Evolutionary conservation across 2,329 filamentous ascomycete genomes (phyloP).

Genomic region (Ustilaginoidea virens): DNA sequence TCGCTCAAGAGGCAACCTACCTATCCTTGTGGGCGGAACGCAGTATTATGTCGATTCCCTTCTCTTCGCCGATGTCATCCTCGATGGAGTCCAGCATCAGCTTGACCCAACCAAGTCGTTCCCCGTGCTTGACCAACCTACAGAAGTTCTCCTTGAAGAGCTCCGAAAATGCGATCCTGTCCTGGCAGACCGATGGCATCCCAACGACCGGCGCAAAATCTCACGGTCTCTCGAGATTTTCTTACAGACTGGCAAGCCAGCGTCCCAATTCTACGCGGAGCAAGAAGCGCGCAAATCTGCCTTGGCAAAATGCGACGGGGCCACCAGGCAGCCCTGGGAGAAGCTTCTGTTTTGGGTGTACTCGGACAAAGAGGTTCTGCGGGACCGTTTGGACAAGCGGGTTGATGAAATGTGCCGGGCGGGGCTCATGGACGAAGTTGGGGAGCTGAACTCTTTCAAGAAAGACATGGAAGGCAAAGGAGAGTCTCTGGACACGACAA

Average conservation of each 20-base stretch:
- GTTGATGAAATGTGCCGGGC: conserved; percentile 69
- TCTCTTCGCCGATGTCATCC: conserved; percentile 55
- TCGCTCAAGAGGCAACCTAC: conserved; percentile 58
- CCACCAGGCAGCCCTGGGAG: conserved; percentile 25
- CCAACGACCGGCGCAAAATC: conserved; percentile 83
- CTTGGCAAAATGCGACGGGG: conserved; percentile 9
- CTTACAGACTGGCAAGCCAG: conserved; percentile 62
- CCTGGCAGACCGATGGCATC: conserved; percentile 89
- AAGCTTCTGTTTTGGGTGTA: conserved; percentile 79
- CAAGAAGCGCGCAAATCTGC: conserved; percentile 37
- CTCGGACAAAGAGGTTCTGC: conserved; percentile 51
- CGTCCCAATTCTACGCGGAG: conserved; percentile 76
- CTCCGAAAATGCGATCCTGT: conserved; percentile 69
- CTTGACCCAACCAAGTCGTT: conserved; percentile 27
- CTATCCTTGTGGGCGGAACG: conserved; percentile 85
- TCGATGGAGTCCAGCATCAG: conserved; percentile 22
- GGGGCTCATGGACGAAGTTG: conserved; percentile 34
- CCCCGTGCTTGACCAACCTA: conserved; percentile 57
- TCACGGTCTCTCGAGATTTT: conserved; percentile 80
- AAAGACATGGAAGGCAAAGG: conserved; percentile 24
- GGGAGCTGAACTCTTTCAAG: conserved; percentile 27
- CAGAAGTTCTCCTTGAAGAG: conserved; percentile 55
- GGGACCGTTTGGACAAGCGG: conserved; percentile 55
- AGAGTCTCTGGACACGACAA: conserved; percentile 49
- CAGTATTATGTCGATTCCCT: conserved; percentile 90